These are phyloP conservation scores for Teratosphaeria zuluensis DNA, from an alignment of 2,329 filamentous ascomycete genomes.

Conservation along the genomic window DNA sequence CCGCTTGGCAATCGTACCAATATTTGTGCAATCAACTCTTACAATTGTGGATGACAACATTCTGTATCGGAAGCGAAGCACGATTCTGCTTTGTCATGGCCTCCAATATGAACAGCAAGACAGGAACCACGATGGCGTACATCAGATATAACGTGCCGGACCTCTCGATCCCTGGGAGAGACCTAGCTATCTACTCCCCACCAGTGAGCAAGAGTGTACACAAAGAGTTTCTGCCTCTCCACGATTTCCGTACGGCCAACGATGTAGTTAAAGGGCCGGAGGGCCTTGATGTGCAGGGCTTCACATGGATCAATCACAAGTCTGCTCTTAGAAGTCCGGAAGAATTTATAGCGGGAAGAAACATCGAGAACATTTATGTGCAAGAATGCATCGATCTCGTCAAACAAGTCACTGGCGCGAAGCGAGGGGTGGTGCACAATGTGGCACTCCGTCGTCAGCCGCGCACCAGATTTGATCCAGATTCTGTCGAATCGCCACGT, in stretches of 20 bases:
- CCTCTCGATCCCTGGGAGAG: background rate
- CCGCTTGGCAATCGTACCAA: background rate
- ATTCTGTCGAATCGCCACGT: background rate
- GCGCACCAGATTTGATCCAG: background rate
- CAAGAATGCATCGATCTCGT: background rate
- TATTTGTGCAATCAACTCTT: background rate
- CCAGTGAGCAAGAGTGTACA: background rate
- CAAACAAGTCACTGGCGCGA: conserved; percentile 1
- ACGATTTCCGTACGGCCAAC: background rate
- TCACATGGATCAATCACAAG: background rate
- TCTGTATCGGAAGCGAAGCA: background rate
- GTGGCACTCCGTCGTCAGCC: conserved; percentile 1
- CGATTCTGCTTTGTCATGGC: background rate
- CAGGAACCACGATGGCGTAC: background rate
- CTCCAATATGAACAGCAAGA: background rate
- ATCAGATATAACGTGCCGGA: background rate
- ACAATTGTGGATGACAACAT: background rate
- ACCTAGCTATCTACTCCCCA: background rate
- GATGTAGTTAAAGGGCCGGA: background rate
- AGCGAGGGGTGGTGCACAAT: conserved; percentile 1
- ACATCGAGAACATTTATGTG: conserved; percentile 1
- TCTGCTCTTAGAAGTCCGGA: background rate
- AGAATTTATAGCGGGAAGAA: background rate
- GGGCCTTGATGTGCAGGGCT: conserved; percentile 1
- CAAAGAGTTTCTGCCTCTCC: background rate